These are phyloP conservation scores for Orbilia ellipsospora DNA, from an alignment of 2,329 filamentous ascomycete species.

Conservation along the genomic window DNA sequence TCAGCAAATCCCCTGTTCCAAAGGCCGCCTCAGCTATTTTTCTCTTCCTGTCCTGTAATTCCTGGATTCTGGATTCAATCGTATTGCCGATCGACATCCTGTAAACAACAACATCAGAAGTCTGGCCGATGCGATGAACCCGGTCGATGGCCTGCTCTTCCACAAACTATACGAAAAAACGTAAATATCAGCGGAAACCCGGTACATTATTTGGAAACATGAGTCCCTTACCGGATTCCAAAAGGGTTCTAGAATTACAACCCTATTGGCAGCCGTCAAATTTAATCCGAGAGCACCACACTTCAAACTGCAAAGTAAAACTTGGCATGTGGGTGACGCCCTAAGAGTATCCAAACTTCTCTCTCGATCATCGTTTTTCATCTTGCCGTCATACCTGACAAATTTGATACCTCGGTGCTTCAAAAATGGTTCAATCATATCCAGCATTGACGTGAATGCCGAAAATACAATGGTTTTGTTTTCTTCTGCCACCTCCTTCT, in stretches of 20 bases:
- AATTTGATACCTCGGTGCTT: slow-evolving; percentile 78
- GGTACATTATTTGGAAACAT: slow-evolving; percentile 47
- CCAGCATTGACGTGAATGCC: slow-evolving; percentile 97
- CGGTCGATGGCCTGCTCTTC: slow-evolving; percentile 99
- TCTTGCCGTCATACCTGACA: slow-evolving; percentile 91
- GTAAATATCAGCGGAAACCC: slow-evolving; percentile 52
- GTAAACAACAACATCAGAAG: slow-evolving; percentile 92
- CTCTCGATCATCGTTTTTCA: slow-evolving; percentile 93
- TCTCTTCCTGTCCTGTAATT: slow-evolving; percentile 91
- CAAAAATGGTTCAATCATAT: slow-evolving; percentile 93
- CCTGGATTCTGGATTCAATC: slow-evolving; percentile 94
- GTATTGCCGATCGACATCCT: slow-evolving; percentile 87
- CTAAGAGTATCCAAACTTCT: slow-evolving; percentile 82
- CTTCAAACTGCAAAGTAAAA: slow-evolving; percentile 91
- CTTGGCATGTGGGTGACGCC: slow-evolving; percentile 69
- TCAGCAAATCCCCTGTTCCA: slow-evolving; percentile 72
- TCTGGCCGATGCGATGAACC: slow-evolving; percentile 97
- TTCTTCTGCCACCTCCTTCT: slow-evolving; percentile 75
- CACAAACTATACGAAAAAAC: slow-evolving; percentile 74
- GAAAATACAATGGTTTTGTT: slow-evolving; percentile 99
- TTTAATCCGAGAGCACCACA: slow-evolving; percentile 94
- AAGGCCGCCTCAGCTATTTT: slow-evolving; percentile 91
- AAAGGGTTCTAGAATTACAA: slow-evolving; percentile 96
- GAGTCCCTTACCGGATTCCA: slow-evolving; percentile 82
- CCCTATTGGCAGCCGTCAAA: slow-evolving; percentile 89